Base-by-base conservation (phyloP, 257 asterid genomes). In the Petunia axillaris region DNA sequence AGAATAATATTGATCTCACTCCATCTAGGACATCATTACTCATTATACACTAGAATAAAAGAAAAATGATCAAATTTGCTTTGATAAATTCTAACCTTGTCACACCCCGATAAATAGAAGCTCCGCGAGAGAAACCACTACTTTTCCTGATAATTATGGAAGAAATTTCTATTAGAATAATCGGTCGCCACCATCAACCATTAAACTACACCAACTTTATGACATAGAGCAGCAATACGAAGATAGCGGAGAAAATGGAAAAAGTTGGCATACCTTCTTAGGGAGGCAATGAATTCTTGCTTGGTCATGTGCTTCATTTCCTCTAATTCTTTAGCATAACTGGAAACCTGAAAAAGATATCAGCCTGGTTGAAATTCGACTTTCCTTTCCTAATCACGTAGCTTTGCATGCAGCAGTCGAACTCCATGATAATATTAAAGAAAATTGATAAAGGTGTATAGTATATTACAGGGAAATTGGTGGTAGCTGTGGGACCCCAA, bases 251-350 rank as follows among this genome's bases (percentile, higher is more conserved):
- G 7, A 0, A 11, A 46, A 35, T 1, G 36, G 44, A 4, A 36
- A 73, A 73, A 77, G 36, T 3, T 8, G 4, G 40, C 64, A 80
- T 15, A 94, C 98, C 98, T 90, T 84, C 98, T 88, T 43, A 94
- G 92, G 1, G 98, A 90, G 54, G 98, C 98, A 37, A 94, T 90
- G 94, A 93, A 94, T 79, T 94, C 98, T 81, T 94, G 98, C 81
- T 89, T 93, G 7, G 97, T 90, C 80, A 75, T 86, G 66, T 88
- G 86, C 89, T 90, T 89, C 98, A 94, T 94, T 64, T 90, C 98
- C 85, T 93, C 98, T 11, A 94, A 63, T 67, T 94, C 98, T 83
- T 90, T 87, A 52, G 87, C 46, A 81, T 94, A 94, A 58, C 64
- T 90, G 3, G 95, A 75, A n/a, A 90, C 87, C 98, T 94, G 82